These are phyloP conservation scores for Betula pendula DNA, from an alignment of 306 rosid genomes.

Conservation along the genomic window DNA sequence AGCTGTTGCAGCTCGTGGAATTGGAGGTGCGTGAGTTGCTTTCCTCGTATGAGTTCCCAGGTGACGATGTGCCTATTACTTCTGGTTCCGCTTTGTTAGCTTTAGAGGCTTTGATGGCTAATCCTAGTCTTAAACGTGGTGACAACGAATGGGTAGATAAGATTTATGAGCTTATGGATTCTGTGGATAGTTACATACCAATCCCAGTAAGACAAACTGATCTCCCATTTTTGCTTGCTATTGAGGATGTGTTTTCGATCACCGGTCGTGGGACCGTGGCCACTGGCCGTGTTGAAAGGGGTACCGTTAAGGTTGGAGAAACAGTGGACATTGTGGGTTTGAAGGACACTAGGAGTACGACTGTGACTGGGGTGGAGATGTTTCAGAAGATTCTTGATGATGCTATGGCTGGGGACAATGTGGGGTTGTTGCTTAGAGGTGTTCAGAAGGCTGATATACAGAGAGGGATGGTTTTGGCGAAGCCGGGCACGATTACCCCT, in stretches of 20 bases:
- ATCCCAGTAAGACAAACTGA: conserved; percentile 78
- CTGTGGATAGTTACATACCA: conserved; percentile 74
- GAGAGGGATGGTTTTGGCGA: conserved; percentile 90
- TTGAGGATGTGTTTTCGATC: conserved; percentile 80
- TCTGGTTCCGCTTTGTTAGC: conserved; percentile 82
- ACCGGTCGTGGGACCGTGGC: conserved; percentile 93
- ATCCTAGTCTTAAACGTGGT: conserved; percentile 61
- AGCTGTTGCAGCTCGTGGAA: conserved; percentile 76
- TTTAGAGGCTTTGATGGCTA: conserved; percentile 73
- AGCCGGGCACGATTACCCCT: conserved; percentile 83
- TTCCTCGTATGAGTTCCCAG: conserved; percentile 75
- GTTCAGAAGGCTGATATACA: conserved; percentile 78
- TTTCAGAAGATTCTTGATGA: conserved; percentile 85
- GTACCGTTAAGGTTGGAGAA: conserved; percentile 63
- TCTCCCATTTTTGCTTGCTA: conserved; percentile 70
- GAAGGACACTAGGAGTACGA: conserved; percentile 68
- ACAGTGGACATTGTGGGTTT: conserved; percentile 72
- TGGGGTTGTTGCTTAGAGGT: conserved; percentile 83
- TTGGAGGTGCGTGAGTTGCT: conserved; percentile 83
- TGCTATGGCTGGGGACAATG: conserved; percentile 87
- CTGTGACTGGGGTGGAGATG: conserved; percentile 89
- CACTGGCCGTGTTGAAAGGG: conserved; percentile 83
- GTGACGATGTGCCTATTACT: conserved; percentile 76
- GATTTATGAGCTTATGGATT: conserved; percentile 78
- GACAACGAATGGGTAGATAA: conserved; percentile 80